These are phyloP conservation scores for Coemansia sp. DNA, from an alignment of 192 early-diverging fungal species.

Conservation along the genomic window DNA sequence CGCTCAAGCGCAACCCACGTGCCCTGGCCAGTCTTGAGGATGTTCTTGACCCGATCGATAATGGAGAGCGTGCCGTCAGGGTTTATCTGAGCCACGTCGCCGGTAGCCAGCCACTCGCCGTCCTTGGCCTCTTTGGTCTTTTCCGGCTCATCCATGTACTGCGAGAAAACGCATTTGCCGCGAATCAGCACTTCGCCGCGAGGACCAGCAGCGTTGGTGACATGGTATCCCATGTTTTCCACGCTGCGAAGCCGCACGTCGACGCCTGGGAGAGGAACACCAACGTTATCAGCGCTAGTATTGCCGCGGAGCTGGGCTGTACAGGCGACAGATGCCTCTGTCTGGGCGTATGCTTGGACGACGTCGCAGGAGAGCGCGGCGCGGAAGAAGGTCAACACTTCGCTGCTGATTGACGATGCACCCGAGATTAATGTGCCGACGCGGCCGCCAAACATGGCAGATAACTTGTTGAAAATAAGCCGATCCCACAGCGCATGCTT, in stretches of 20 bases:
- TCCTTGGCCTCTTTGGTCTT: constrained; percentile 70
- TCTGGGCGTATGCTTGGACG: constrained; percentile 83
- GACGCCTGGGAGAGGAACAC: constrained; percentile 58
- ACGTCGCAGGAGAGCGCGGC: constrained; percentile 57
- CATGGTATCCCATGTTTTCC: constrained; percentile 75
- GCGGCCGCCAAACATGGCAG: constrained; percentile 67
- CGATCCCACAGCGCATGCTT: constrained; percentile 81
- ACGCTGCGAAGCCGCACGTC: constrained; percentile 84
- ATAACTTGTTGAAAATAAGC: constrained; percentile 80
- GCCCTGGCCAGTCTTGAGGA: constrained; percentile 75
- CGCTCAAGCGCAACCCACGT: constrained; percentile 88
- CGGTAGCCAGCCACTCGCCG: constrained; percentile 76
- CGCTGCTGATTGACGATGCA: constrained; percentile 63
- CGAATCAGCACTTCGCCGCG: constrained; percentile 84
- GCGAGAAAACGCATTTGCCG: constrained; percentile 65
- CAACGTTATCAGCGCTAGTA: constrained; percentile 64
- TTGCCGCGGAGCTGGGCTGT: constrained; percentile 55
- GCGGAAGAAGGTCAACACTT: constrained; percentile 78
- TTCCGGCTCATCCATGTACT: constrained; percentile 74
- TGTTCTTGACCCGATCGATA: constrained; percentile 74
- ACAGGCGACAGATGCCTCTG: constrained; percentile 61
- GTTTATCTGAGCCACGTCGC: constrained; percentile 75
- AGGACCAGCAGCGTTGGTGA: constrained; percentile 70
- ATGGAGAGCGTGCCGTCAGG: constrained; percentile 63
- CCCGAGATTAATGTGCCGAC: constrained; percentile 73